Base-by-base conservation (phyloP, 768 basidiomycete genomes). In the Hebeloma cylindrosporum region DNA sequence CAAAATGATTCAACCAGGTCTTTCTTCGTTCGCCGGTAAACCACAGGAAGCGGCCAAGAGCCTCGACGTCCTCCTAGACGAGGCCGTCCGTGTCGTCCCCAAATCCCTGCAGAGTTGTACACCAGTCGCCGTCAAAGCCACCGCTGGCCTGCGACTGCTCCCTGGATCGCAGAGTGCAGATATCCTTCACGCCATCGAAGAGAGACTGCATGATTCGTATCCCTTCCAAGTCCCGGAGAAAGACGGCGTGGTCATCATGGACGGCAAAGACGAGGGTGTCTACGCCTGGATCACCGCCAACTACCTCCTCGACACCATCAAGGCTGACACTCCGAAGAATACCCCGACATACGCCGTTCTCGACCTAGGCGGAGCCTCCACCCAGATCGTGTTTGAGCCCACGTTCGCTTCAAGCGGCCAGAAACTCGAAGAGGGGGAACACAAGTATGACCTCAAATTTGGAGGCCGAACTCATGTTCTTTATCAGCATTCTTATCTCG, bases 211-310 rank as follows among this genome's bases (percentile, higher is more conserved):
- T 50, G 58, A 58, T 2, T 68, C 64, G 45, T 95, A 84, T 48
- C 83, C 84, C 7, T 98, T 97, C 68, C 69, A 60, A 28, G 49
- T 78, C 4, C 56, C 62, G 0, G 62, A 75, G 18, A 68, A 71
- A 50, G 81, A 82, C 37, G 81, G 79, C 2, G 92, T 95, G 25
- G 79, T 77, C 30, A 83, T 97, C 50, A 94, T 97, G 94, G 94
- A 96, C 52, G 94, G 94, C 6, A 72, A 83, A 53, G 94, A 98
- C 61, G 95, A 97, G 65, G 95, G 92, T 23, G 91, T 97, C n/a
- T 98, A 89, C 61, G 93, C 95, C 21, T 98, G 95, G 94, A 92
- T 97, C 53, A 96, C 95, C 13, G 92, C 89, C 47, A 98, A 98
- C 66, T 97, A 96, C 67, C 75, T 97, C 36, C 70, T 95, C 31